Evolutionary conservation across 352 stramenopile species (phyloP), one percentile per base, ranked within the genome.

Genomic region (Globisporangium okanoganense): DNA sequence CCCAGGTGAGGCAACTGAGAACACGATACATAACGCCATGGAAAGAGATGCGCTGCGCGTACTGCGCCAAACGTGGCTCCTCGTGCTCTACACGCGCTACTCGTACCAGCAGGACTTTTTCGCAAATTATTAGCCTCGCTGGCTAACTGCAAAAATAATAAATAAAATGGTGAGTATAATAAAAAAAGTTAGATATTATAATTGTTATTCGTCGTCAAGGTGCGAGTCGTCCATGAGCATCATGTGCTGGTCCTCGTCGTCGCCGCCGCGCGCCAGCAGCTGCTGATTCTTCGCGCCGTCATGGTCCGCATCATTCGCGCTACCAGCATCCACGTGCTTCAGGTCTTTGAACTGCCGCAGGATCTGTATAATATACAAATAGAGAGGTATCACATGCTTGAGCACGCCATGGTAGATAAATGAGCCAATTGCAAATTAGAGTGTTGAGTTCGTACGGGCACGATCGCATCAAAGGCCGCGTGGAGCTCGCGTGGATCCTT

Each of bases 401-500:
- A 33, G 50, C 18, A 25, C 18, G 48, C n/a, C 35, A 10, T n/a
- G 29, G 61, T 31, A 63, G 55, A 1, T 1, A 55, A 0, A 35
- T 45, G 51, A n/a, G n/a, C n/a, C n/a, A n/a, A n/a, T n/a, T n/a
- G 12, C 40, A 61, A 16, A 60, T n/a, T n/a, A 27, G 27, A 50
- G 22, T 31, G 18, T 9, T 18, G 22, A 24, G 24, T 2, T 70
- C 73, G 35, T 62, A 94, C 85, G 24, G 81, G 82, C 20, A 85
- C 83, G 54, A 97, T 94, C 24, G 74, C 66, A 33, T 93, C 74
- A 49, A 95, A 95, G 3, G 90, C 95, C n/a, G 74, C 71, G 49
- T 84, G 71, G 13, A 98, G 70, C 55, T 97, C 76, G 45, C 73
- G 70, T 31, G 79, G 73, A 27, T 88, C 77, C 62, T 97, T 98